Conservation (phyloP, 768 basidiomycete genomes). For the Phlegmacium glaucopus region DNA sequence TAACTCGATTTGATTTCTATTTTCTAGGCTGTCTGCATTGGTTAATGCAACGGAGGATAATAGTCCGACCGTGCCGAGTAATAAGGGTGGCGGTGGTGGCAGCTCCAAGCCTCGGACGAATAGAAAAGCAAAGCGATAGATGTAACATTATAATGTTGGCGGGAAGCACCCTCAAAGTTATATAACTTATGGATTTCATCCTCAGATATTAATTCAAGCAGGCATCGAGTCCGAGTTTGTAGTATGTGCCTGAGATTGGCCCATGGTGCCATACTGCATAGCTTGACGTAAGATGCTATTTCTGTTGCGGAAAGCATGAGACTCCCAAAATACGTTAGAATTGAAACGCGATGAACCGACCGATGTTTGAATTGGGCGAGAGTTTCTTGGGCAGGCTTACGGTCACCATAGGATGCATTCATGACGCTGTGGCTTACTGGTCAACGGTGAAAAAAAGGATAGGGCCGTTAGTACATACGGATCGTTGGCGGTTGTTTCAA, state of each 20-base stretch:
- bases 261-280: constrained; percentile 41
- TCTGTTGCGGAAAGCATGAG: constrained; percentile 7
- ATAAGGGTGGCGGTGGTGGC: constrained; percentile 6
- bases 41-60: constrained; percentile 22
- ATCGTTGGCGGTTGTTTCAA: constrained; percentile 63
- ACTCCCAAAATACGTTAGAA: background rate
- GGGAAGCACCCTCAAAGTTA: too few relatives aligned
- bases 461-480: constrained; percentile 33
- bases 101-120: constrained; percentile 28
- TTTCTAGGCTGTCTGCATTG: constrained; percentile 18
- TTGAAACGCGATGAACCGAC: constrained; percentile 29
- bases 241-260: background rate
- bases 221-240: background rate
- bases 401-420: constrained; percentile 29
- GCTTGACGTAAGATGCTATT: constrained; percentile 45
- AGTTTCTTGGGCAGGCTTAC: constrained; percentile 45
- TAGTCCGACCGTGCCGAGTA: constrained; percentile 2
- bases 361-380: constrained; percentile 68
- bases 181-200: too few relatives aligned
- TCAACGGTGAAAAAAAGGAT: background rate
- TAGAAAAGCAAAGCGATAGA: constrained; percentile 35
- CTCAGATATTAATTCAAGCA: background rate
- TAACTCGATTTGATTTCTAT: background rate
- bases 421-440: constrained; percentile 7
- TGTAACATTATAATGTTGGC: background rate